A percentile compares a stretch with the other conserved stretches of the same genome.
Evolutionary conservation across 2,329 filamentous ascomycete genomes (phyloP).

Genomic region (Cladosporium velox): DNA sequence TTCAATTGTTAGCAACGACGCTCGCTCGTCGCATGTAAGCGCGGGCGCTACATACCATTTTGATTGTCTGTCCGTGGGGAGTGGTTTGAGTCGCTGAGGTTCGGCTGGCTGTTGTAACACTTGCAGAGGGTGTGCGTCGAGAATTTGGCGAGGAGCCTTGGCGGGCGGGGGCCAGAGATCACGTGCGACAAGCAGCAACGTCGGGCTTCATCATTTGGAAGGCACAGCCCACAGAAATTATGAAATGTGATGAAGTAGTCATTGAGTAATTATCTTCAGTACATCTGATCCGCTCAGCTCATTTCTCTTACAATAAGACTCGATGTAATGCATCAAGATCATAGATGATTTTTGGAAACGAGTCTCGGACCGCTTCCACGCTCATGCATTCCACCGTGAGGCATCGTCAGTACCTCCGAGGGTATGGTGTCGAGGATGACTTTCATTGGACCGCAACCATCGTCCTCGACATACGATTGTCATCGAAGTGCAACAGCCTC

Average conservation of each 20-base stretch:
- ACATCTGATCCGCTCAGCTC: neutral
- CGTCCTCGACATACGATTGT: neutral
- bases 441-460: neutral
- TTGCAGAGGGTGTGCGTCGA: neutral
- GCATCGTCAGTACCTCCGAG: neutral
- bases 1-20: conserved; percentile 14
- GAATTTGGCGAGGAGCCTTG: conserved; percentile 7
- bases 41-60: conserved; percentile 17
- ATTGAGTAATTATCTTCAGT: neutral
- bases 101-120: conserved; percentile 12
- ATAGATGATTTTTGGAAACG: neutral
- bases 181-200: neutral
- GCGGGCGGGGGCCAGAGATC: neutral
- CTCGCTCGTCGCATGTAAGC: neutral
- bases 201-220: neutral
- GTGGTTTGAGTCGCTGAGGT: conserved; percentile 16
- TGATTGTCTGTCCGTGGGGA: conserved; percentile 21
- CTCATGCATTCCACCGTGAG: neutral
- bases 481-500: neutral
- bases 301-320: neutral
- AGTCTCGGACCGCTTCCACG: neutral
- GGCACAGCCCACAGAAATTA: neutral
- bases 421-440: neutral
- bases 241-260: neutral
- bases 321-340: neutral